Base-by-base conservation (phyloP, 2,329 filamentous ascomycete genomes). In the Colletotrichum eremochloae region DNA sequence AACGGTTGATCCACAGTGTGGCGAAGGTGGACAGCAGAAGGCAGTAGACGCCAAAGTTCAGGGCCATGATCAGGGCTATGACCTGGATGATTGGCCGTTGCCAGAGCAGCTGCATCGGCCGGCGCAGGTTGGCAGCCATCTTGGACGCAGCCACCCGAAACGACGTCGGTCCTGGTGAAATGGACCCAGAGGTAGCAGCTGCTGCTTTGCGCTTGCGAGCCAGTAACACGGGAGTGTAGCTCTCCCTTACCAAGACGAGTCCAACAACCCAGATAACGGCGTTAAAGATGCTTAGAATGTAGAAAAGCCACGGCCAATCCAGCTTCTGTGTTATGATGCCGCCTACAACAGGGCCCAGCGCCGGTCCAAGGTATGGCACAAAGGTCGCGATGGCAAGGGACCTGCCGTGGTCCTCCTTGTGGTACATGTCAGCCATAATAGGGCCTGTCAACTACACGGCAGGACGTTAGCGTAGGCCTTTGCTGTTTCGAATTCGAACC, bases 11-110 rank as follows among this genome's bases (percentile, higher is more conserved):
- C 76, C 85, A 89, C 1, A 89, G 81, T 0, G 77, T 76, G 0
- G 87, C 84, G 70, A 88, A 87, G 0, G 86, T 89, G 0, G 86
- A 87, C 63, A 89, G 83, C n/a, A 87, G 77, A 44, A 89, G 78
- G 58, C 85, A 86, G 29, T 88, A 82, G 38, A 86, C 83, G 31
- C 86, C 86, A 73, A 89, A 89, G 33, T 84, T 79, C 12, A 88
- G 76, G 1, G 83, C 83, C 63, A 85, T 81, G 62, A 84, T 83
- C 6, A 86, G 74, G 0, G 85, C 82, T 20, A 88, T 80, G 2
- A 86, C 74, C 46, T 85, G 81, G 38, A 88, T 82, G 40, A 88
- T 84, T 0, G 86, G 86, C 1, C 85, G 85, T 3, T 81, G 78
- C 31, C 84, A 76, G 0, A 88, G 79, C 74, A 88, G 80, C 66